These are phyloP conservation scores for Vairimorpha apis DNA, from an alignment of 371 early-diverging fungal species.

Conservation along the genomic window DNA sequence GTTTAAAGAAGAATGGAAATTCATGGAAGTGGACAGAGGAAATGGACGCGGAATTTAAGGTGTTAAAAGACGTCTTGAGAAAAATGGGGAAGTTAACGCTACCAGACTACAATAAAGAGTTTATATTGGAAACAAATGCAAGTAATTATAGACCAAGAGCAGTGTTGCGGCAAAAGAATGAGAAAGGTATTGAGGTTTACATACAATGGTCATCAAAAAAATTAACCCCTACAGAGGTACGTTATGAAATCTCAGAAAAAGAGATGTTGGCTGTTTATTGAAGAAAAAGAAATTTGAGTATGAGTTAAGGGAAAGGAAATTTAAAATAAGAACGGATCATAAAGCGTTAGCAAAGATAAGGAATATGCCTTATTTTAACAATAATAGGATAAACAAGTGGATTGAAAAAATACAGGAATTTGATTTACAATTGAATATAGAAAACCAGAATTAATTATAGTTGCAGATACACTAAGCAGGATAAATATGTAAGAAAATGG, in stretches of 20 bases:
- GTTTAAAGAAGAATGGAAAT: slow-evolving; percentile 9
- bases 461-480: slow-evolving; percentile 46
- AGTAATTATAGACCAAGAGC: slow-evolving; percentile 31
- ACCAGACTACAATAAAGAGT: slow-evolving; percentile 35
- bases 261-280: slow-evolving; percentile 43
- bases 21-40: slow-evolving; percentile 19
- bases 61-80: background rate
- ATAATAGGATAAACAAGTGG: slow-evolving; percentile 36
- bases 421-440: slow-evolving; percentile 40
- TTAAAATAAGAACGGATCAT: slow-evolving; percentile 29
- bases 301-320: slow-evolving; percentile 31
- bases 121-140: slow-evolving; percentile 48
- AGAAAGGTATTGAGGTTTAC: slow-evolving; percentile 1
- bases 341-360: slow-evolving; percentile 20
- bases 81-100: slow-evolving; percentile 21
- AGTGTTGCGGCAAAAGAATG: slow-evolving; percentile 40
- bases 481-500: slow-evolving; percentile 5
- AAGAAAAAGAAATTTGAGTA: slow-evolving; percentile 45
- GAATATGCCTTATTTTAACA: slow-evolving; percentile 29
- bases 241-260: slow-evolving; percentile 40
- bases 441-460: slow-evolving; percentile 9
- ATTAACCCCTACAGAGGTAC: slow-evolving; percentile 34
- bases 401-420: slow-evolving; percentile 23
- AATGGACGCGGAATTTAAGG: background rate
- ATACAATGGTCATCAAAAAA: slow-evolving; percentile 22